These are phyloP conservation scores for Colletotrichum higginsianum DNA, from an alignment of 2,329 filamentous ascomycete species.

Conservation along the genomic window DNA sequence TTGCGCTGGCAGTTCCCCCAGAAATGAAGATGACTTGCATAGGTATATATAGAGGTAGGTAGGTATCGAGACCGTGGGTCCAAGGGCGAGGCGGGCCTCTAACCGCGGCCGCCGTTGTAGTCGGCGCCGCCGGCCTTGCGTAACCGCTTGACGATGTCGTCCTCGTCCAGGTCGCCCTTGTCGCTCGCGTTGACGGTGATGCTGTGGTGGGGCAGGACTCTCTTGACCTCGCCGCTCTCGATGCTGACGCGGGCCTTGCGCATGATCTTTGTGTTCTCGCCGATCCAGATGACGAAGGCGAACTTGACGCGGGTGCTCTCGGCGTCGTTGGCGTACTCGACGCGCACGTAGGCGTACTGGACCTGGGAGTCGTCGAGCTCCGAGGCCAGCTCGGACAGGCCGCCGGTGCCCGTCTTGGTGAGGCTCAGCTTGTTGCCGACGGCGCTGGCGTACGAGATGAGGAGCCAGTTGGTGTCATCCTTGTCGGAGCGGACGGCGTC, in stretches of 20 bases:
- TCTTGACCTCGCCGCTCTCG: slow-evolving; percentile 77
- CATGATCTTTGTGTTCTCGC: slow-evolving; percentile 76
- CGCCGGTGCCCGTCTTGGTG: slow-evolving; percentile 71
- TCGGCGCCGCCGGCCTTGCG: slow-evolving; percentile 79
- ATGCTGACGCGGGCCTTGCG: slow-evolving; percentile 78
- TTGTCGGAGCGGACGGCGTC: slow-evolving; percentile 78
- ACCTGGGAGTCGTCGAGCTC: slow-evolving; percentile 72
- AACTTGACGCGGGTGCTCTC: slow-evolving; percentile 80
- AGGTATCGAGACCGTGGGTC: too few relatives aligned
- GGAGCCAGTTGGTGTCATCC: slow-evolving; percentile 76
- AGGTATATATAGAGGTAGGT: too few relatives aligned
- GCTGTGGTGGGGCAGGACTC: slow-evolving; percentile 74
- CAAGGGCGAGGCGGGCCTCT: slow-evolving; percentile 2
- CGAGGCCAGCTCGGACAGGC: slow-evolving; percentile 70
- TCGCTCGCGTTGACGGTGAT: slow-evolving; percentile 75
- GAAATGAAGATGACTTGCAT: neutral
- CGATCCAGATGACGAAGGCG: slow-evolving; percentile 78
- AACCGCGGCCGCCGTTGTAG: slow-evolving; percentile 77
- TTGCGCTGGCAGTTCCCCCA: neutral
- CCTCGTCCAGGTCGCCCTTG: slow-evolving; percentile 72
- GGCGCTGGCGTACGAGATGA: slow-evolving; percentile 72
- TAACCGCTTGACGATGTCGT: slow-evolving; percentile 72
- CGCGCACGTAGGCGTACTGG: slow-evolving; percentile 76
- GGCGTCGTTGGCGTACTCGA: slow-evolving; percentile 80
- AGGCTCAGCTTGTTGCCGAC: slow-evolving; percentile 71